These are phyloP conservation scores for Phytophthora kernoviae DNA, from an alignment of 352 stramenopile species.

Conservation along the genomic window DNA sequence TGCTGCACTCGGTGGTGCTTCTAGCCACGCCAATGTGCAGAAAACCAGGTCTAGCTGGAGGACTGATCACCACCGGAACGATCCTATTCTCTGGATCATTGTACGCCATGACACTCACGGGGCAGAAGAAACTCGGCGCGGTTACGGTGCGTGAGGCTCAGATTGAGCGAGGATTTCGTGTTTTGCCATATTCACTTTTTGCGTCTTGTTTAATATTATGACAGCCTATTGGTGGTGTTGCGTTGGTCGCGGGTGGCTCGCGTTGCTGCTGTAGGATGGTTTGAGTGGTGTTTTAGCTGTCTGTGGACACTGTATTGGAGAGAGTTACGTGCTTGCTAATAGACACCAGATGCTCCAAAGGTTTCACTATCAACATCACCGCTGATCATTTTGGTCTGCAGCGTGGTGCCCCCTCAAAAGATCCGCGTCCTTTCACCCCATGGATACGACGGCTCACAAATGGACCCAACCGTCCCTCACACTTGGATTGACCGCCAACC, in stretches of 20 bases:
- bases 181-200: slow-evolving; percentile 7
- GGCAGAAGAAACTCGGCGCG: slow-evolving; percentile 73
- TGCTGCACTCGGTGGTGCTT: slow-evolving; percentile 78
- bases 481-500: slow-evolving; percentile 19
- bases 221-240: slow-evolving; percentile 72
- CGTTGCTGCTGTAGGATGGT: slow-evolving; percentile 57
- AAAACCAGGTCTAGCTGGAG: slow-evolving; percentile 60
- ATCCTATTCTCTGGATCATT: slow-evolving; percentile 83
- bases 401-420: not conserved
- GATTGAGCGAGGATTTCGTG: not conserved
- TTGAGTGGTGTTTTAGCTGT: not conserved
- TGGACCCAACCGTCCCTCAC: slow-evolving; percentile 11
- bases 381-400: too few species aligned
- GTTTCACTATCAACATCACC: too few species aligned
- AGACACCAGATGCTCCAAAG: too few species aligned
- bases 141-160: slow-evolving; percentile 58
- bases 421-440: not conserved
- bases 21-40: slow-evolving; percentile 68
- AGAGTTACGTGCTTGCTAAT: not conserved
- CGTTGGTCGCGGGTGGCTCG: slow-evolving; percentile 74
- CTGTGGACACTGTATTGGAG: too few species aligned
- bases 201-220: not conserved
- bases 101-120: slow-evolving; percentile 78
- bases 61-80: slow-evolving; percentile 62
- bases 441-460: not conserved